Percentiles rank a stretch among this genome's conserved stretches.
phyloP scores from a whole-genome alignment of 2,329 filamentous ascomycete genomes.

The Fusarium pininemorale region DNA sequence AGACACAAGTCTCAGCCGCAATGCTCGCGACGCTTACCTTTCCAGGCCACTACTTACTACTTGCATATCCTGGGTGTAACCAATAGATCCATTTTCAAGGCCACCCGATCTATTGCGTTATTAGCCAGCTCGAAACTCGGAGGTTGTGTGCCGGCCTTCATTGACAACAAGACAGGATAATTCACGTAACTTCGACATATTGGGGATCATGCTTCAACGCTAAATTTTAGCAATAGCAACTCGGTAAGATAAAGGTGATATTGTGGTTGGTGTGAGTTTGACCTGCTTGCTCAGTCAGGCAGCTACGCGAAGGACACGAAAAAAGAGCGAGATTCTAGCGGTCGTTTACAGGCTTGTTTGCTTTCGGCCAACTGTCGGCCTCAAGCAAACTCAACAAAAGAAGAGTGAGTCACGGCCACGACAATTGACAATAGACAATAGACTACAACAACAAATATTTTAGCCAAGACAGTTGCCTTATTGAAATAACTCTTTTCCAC shows the following conservation, averaged over 20 bases:
- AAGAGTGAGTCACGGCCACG: accelerated
- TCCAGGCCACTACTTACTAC: no score
- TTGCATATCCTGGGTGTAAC: not conserved
- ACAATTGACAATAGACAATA: not conserved
- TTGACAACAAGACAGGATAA: not conserved
- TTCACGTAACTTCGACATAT: not conserved
- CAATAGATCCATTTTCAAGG: not conserved
- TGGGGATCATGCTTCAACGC: not conserved
- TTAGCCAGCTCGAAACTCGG: no score
- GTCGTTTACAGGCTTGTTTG: not conserved
- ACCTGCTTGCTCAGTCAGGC: no score
- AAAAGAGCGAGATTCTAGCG: conserved; percentile 5
- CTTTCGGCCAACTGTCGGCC: conserved; percentile 30
- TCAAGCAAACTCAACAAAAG: not conserved
- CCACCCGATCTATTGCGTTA: not conserved
- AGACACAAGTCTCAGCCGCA: not conserved
- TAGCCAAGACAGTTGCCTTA: no score
- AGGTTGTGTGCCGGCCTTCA: not conserved
- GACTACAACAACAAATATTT: not conserved
- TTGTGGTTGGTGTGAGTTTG: not conserved
- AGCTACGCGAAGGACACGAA: not conserved
- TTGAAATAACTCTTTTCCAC: not conserved
- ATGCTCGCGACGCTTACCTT: not conserved
- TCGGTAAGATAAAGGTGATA: not conserved
- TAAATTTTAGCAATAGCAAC: no score